Conservation (phyloP, 352 stramenopile species). For the Globisporangium nunn region DNA sequence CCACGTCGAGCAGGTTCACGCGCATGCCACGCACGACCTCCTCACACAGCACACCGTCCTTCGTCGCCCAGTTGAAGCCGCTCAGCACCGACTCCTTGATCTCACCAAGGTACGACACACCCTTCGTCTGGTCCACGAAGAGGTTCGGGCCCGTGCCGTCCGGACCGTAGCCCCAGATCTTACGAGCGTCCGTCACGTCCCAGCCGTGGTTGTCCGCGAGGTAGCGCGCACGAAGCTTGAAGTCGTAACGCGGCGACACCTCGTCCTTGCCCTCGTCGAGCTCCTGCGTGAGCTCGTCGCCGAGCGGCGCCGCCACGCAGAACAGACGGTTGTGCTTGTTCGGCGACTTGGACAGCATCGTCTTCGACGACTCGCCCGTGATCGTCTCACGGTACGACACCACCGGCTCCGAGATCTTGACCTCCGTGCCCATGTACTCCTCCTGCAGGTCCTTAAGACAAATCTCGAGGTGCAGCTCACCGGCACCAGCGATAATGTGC, state of each 20-base stretch:
- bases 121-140: constrained; percentile 98
- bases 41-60: constrained; percentile 97
- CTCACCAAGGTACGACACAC: constrained; percentile 99
- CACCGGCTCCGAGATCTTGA: constrained; percentile 99
- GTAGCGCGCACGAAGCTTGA: constrained; percentile 96
- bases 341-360: constrained; percentile 98
- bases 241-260: constrained; percentile 88
- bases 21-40: constrained; percentile 96
- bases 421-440: constrained; percentile 98
- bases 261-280: constrained; percentile 97
- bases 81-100: constrained; percentile 99
- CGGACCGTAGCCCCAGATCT: constrained; percentile 99
- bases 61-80: constrained; percentile 98
- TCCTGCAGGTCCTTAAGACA: constrained; percentile 99
- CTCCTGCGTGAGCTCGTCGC: constrained; percentile 92
- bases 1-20: constrained; percentile 99
- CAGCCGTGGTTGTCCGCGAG: constrained; percentile 97
- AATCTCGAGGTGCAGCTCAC: constrained; percentile 99
- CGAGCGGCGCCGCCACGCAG: constrained; percentile 88
- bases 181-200: constrained; percentile 97
- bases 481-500: constrained; percentile 99
- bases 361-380: constrained; percentile 92
- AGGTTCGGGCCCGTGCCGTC: constrained; percentile 98
- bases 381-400: constrained; percentile 99
- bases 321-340: constrained; percentile 99